Evolutionary conservation across 2,329 filamentous ascomycete species (phyloP), one percentile per base, ranked within the genome.

Genomic region (Myrmaecium sp.): DNA sequence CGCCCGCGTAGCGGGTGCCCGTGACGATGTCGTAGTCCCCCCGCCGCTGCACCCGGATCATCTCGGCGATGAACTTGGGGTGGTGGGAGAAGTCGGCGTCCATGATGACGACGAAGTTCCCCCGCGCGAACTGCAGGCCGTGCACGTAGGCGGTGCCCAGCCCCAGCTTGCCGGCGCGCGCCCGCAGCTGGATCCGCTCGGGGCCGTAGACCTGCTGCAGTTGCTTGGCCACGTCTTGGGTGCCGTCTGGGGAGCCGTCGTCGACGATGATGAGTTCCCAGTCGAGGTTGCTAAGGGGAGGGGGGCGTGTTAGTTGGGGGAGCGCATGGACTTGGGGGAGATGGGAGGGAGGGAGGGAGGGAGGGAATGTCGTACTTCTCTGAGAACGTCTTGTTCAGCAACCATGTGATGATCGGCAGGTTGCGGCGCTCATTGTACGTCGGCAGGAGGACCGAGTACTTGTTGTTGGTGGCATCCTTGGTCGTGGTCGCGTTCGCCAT

Each of bases 61-160:
- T 95, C 48, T 75, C 65, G 28, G 84, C 74, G 56, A 98, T 93
- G 69, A 95, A 98, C 60, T 95, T 98, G 49, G 89, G 89, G 64
- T 98, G 89, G 62, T 98, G 89, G 42, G 73, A 82, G 67, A 98
- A 98, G 60, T 98, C 89, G 57, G 91, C 89, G 62, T 98, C 89
- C 89, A 98, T 98, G 67, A 98, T 98, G 64, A 98, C 81, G 50
- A 98, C 81, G 49, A 74, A 95, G 67, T 91, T 94, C 44, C 89
- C 89, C 13, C 74, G 83, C 14, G 68, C 77, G 50, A 79, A 95
- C 52, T 93, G 71, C 33, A 98, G 66, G 27, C 86, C 86, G 56
- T 94, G 84, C 20, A 94, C 81, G 59, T 95, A 95, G 25, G 86
- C 86, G 3, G 86, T 94, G 40, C 86, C 86, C 26, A 95, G 75